Evolutionary conservation across 441 rosid species (phyloP), one percentile per base, ranked within the genome.

Genomic region (Macaranga tanarius): DNA sequence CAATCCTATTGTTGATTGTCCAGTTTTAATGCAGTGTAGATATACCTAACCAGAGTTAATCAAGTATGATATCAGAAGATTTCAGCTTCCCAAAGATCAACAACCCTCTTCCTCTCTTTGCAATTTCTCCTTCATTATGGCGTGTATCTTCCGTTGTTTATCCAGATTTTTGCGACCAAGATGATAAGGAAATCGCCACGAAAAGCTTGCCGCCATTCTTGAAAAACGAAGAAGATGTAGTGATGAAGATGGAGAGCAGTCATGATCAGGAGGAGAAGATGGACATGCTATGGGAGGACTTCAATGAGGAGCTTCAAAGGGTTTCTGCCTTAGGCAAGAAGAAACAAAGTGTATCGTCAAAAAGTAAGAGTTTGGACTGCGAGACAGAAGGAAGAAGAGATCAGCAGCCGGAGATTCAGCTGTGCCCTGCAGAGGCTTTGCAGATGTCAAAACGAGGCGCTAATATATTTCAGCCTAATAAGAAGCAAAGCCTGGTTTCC

Each of bases 261-360:
- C 38, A 34, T 34, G 38, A 34, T 34, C 0, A 31, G 7, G 80
- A 75, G 62, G 82, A 81, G 80, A 78, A 69, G 71, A 83, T 85
- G 88, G 86, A 85, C 64, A 47, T 79, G 83, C 62, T 85, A 44
- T 83, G 88, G 88, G 88, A 81, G 73, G 72, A 85, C 5, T 83
- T 85, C 76, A 79, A 81, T 22, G 82, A 85, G 42, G 84, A 85
- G 67, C 67, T 75, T 54, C 77, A 56, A 51, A 79, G 82, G 67
- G 69, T 45, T 15, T 54, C 76, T 69, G 76, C 77, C 50, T 7
- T 28, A 40, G 55, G 20, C 40, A 13, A 42, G 20, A 61, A 70
- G 22, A 54, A 77, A 28, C 50, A 12, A 60, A 4, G 11, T 5
- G 6, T 34, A 58, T 58, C 71, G 48, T 10, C 47, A 42, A 42